Percentiles rank a stretch among this genome's conserved stretches.
Evolutionary conservation across 306 rosid genomes (phyloP).

Genomic region (Cotoneaster glaucophyllus): DNA sequence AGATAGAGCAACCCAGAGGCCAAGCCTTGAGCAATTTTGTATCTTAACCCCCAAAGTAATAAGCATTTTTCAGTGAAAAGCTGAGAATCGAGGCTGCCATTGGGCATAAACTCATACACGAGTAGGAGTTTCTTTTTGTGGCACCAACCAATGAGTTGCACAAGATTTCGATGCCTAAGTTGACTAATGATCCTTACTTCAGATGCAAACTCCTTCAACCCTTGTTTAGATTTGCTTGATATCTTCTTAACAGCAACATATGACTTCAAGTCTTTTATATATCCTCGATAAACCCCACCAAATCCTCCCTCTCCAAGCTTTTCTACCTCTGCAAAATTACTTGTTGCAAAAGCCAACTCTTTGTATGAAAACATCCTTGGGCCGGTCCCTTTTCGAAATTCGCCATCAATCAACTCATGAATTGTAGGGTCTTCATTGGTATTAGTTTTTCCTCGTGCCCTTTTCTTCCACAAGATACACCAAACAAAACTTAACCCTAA

Average conservation of each 20-base stretch:
- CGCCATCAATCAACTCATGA: not conserved
- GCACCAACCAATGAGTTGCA: slow-evolving; percentile 36
- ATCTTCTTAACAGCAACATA: not conserved
- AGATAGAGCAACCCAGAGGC: not conserved
- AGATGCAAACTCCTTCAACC: not conserved
- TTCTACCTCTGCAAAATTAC: not conserved
- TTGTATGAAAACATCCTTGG: not conserved
- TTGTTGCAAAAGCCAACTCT: not conserved
- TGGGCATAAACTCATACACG: slow-evolving; percentile 23
- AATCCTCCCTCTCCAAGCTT: not conserved
- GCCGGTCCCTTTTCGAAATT: not conserved
- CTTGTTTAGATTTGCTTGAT: not conserved
- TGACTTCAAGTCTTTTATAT: slow-evolving; percentile 10
- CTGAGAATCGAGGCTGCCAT: slow-evolving; percentile 22
- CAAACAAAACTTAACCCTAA: not conserved
- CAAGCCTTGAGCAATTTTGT: slow-evolving; percentile 19
- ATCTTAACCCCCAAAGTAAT: slow-evolving; percentile 22
- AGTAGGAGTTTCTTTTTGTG: slow-evolving; percentile 22
- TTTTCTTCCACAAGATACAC: not conserved
- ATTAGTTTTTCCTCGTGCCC: no score
- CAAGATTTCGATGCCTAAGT: slow-evolving; percentile 13
- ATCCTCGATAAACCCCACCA: slow-evolving; percentile 3
- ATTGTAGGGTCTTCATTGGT: no score
- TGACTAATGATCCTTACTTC: not conserved
- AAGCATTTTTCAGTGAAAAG: not conserved